Conservation (phyloP, 1,284 basidiomycete genomes). For the Boletellus sp. region DNA sequence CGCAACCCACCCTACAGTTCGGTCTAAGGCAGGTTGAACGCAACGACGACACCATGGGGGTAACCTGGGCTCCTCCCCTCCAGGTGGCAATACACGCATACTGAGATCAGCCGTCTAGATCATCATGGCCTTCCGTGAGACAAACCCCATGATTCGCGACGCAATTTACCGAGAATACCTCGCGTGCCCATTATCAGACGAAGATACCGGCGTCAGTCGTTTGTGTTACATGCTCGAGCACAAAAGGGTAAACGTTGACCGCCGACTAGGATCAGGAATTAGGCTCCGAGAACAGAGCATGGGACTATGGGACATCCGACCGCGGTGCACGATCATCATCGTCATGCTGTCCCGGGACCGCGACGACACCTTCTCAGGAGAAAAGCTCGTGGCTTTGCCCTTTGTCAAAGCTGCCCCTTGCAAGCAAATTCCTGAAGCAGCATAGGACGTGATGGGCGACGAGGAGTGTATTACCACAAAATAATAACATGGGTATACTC, state of each 20-base stretch:
- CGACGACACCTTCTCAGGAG: too few relatives aligned
- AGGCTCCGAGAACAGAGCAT: constrained; percentile 3
- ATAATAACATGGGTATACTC: constrained; percentile 5
- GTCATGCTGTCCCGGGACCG: too few relatives aligned
- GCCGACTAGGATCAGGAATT: constrained; percentile 5
- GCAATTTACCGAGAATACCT: constrained; percentile 14
- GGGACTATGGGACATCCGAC: constrained; percentile 1
- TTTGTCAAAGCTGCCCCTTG: background rate
- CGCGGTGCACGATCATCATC: too few relatives aligned
- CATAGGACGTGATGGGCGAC: too few relatives aligned
- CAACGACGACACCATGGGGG: background rate
- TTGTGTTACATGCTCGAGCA: background rate
- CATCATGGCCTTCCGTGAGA: constrained; percentile 9
- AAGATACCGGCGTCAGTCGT: constrained; percentile 1
- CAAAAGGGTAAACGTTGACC: background rate
- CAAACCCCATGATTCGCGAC: background rate
- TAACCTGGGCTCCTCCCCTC: background rate
- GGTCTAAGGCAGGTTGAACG: constrained; percentile 2
- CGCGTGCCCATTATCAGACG: background rate
- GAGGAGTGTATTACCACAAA: too few relatives aligned
- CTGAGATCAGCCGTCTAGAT: constrained; percentile 4
- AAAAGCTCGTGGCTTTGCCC: background rate
- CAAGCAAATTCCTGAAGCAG: too few relatives aligned
- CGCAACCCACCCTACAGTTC: too few relatives aligned
- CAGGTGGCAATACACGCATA: background rate